A percentile compares a stretch with the other conserved stretches of the same genome.
Conservation (phyloP, 2,329 filamentous ascomycete species). For the Penicillium paneum region DNA sequence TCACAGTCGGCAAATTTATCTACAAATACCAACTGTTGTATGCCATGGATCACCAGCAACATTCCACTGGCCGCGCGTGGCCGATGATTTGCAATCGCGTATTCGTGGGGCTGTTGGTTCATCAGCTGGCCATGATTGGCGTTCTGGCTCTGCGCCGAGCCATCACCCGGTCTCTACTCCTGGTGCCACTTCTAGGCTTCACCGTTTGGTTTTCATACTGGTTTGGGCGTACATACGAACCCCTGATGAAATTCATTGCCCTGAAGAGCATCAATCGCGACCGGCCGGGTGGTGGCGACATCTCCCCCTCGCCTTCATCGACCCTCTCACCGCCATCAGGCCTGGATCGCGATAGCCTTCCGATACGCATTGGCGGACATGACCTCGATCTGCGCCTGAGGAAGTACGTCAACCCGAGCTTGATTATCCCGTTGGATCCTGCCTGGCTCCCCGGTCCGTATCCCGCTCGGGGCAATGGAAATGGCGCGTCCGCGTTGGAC, state of each 20-base stretch:
- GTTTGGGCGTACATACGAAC: conserved; percentile 76
- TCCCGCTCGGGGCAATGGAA: conserved; percentile 17
- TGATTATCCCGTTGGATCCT: conserved; percentile 44
- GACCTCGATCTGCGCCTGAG: conserved; percentile 41
- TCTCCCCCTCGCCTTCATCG: conserved; percentile 37
- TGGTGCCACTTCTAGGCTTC: conserved; percentile 71
- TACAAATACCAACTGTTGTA: conserved; percentile 85
- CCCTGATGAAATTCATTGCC: conserved; percentile 88
- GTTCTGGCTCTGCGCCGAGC: conserved; percentile 73
- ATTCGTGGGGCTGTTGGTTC: conserved; percentile 79
- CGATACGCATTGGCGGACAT: conserved; percentile 40
- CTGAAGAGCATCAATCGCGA: conserved; percentile 74
- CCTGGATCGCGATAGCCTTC: conserved; percentile 44
- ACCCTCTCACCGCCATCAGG: conserved; percentile 42
- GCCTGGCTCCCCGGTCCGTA: conserved; percentile 42
- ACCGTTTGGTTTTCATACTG: conserved; percentile 90
- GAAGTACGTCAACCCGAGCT: conserved; percentile 48
- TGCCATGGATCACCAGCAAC: conserved; percentile 85
- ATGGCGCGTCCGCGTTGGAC: conserved; percentile 19
- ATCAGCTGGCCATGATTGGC: conserved; percentile 87
- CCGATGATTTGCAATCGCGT: conserved; percentile 93
- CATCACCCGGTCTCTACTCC: conserved; percentile 67
- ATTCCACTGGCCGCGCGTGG: conserved; percentile 80
- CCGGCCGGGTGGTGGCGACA: conserved; percentile 46
- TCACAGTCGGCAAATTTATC: conserved; percentile 43